These are phyloP conservation scores for Populus simonii DNA, from an alignment of 345 rosid species.

Conservation along the genomic window DNA sequence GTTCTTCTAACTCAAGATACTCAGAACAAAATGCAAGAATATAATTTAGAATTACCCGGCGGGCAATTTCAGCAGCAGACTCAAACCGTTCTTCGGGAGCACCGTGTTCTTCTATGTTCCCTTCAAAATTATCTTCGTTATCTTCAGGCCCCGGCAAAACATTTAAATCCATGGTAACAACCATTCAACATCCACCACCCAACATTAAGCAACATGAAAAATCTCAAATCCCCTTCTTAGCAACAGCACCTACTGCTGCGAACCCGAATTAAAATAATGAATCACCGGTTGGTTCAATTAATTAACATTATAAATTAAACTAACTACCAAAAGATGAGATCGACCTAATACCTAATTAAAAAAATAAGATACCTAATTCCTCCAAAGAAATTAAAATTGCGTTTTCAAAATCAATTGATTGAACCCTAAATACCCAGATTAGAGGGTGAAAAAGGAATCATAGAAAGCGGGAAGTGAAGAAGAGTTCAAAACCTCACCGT, in stretches of 20 bases:
- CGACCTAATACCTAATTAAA: not conserved
- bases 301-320: not conserved
- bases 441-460: not conserved
- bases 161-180: constrained; percentile 76
- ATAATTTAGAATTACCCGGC: constrained; percentile 48
- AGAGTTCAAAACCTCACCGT: not conserved
- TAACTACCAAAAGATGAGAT: not conserved
- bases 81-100: constrained; percentile 53
- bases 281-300: not conserved
- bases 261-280: not conserved
- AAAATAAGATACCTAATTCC: not conserved
- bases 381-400: not conserved
- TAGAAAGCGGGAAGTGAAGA: not conserved
- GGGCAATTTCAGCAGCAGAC: constrained; percentile 59
- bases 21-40: not conserved
- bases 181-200: constrained; percentile 50
- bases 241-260: not conserved
- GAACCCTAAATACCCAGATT: constrained; percentile 4
- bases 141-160: constrained; percentile 70
- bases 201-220: constrained; percentile 27
- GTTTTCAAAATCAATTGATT: not conserved
- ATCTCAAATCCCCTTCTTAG: constrained; percentile 6
- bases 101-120: constrained; percentile 40
- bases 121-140: constrained; percentile 58
- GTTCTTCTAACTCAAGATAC: not conserved